These are phyloP conservation scores for Eutrema japonicum DNA, from an alignment of 345 rosid genomes.

Conservation along the genomic window DNA sequence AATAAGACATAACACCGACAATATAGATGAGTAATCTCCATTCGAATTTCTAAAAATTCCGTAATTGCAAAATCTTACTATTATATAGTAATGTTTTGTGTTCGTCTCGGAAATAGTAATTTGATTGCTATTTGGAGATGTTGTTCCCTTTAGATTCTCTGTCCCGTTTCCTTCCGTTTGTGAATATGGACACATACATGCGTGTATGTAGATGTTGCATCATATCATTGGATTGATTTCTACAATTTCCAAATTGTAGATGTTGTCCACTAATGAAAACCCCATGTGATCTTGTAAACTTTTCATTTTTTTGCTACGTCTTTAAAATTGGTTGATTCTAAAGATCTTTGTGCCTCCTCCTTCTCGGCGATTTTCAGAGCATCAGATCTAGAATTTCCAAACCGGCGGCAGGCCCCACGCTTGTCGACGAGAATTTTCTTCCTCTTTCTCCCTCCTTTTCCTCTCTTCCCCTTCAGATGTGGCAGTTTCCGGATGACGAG, in stretches of 20 bases:
- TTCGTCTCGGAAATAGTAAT: conserved; percentile 11
- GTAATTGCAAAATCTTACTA: neutral
- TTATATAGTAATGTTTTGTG: neutral
- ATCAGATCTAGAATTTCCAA: too few species aligned
- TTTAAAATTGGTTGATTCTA: conserved; percentile 22
- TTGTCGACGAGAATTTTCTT: too few species aligned
- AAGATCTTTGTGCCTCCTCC: too few species aligned
- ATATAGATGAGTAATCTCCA: neutral
- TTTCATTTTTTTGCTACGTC: neutral
- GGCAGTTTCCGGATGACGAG: too few species aligned
- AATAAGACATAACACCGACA: conserved; percentile 31
- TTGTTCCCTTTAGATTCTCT: conserved; percentile 19
- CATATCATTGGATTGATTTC: conserved; percentile 6
- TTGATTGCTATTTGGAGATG: neutral
- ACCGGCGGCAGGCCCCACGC: too few species aligned
- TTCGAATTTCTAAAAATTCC: neutral
- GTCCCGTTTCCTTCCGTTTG: neutral
- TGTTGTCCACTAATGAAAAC: conserved; percentile 5
- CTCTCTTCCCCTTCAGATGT: too few species aligned
- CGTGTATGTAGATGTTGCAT: neutral
- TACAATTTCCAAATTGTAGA: neutral
- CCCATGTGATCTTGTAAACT: conserved; percentile 7
- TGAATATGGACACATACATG: neutral
- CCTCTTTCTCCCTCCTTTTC: too few species aligned
- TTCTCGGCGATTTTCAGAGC: too few species aligned